Evolutionary conservation across 441 rosid genomes (phyloP), one percentile per base, ranked within the genome.

Genomic region (Flueggea neowawraea): DNA sequence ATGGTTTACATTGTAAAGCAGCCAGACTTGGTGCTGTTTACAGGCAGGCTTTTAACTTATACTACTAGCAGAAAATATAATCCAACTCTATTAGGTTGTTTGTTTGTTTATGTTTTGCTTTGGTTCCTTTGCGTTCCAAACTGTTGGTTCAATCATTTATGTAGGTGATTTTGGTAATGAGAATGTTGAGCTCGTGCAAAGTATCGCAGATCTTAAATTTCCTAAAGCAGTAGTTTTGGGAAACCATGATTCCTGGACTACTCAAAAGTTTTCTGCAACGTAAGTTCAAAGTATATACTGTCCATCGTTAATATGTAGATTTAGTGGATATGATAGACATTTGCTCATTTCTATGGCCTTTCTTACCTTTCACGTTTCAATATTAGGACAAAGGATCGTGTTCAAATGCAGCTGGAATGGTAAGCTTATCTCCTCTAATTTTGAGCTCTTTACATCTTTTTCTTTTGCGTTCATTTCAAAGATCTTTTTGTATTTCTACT

Each of bases 11-110:
- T 80, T 41, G 53, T 58, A 57, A 51, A 83, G 91, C 93, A 90
- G 96, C 93, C 95, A 16, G 83, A 93, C 71, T 73, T 93, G 91
- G 98, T 93, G 81, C 88, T 93, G 66, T 90, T 93, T 78, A 90
- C 95, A 84, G 97, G 96, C 72, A 78, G 60, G 82, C 74, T 61
- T 53, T 57, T 72, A 60, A 63, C 58, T 56, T 70, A 22, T 22
- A 22, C 28, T 22, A 22, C 28, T 22, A 22, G 28, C 28, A 22
- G 28, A 22, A 22, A 22, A 1, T 52, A 57, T 41, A 51, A 22
- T 59, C 62, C 39, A 62, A 33, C 17, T 39, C 4, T 54, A 31
- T 6, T 12, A 17, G 12, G 16, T 6, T 50, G 12, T n/a, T 6
- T 60, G 31, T 12, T 15, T 54, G 16, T 49, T n/a, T 49, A 55